These are phyloP conservation scores for Stentor roeselii DNA, from an alignment of 73 alveolate species.

Conservation along the genomic window DNA sequence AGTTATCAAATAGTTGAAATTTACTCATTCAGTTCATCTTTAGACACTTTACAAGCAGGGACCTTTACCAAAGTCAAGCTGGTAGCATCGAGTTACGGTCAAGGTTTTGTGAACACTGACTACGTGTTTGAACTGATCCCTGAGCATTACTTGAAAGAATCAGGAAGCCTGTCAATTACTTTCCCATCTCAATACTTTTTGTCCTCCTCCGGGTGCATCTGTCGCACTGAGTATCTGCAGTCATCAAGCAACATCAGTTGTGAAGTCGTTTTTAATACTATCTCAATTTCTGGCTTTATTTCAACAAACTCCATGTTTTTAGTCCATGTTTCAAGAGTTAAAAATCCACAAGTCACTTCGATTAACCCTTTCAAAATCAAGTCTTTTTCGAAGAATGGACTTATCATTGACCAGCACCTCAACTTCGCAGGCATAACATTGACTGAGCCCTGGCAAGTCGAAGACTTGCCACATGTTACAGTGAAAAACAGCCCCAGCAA, in stretches of 20 bases:
- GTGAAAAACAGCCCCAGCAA: slow-evolving; percentile 33
- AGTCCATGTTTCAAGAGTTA: not conserved
- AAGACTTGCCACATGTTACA: not conserved
- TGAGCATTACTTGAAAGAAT: slow-evolving; percentile 29
- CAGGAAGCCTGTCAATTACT: slow-evolving; percentile 35
- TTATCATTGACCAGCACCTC: slow-evolving; percentile 1
- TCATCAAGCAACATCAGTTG: not conserved
- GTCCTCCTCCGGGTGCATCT: slow-evolving; percentile 22
- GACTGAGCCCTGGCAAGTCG: not conserved
- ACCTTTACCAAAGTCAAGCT: not conserved
- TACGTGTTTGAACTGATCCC: slow-evolving; percentile 27
- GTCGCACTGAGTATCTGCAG: not conserved
- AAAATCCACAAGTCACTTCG: slow-evolving; percentile 15
- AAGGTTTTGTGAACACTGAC: slow-evolving; percentile 35
- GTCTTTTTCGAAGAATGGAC: not conserved
- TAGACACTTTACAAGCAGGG: not conserved
- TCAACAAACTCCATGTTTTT: not conserved
- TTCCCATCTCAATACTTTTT: slow-evolving; percentile 34
- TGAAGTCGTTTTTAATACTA: not conserved
- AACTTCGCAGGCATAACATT: not conserved
- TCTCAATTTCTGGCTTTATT: slow-evolving; percentile 8
- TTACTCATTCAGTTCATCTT: not conserved
- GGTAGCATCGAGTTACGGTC: slow-evolving; percentile 8
- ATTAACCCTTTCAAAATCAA: not conserved
- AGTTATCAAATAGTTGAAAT: not conserved